phyloP scores from a whole-genome alignment of 2,329 filamentous ascomycete species.

The Arthroderma uncinatum region DNA sequence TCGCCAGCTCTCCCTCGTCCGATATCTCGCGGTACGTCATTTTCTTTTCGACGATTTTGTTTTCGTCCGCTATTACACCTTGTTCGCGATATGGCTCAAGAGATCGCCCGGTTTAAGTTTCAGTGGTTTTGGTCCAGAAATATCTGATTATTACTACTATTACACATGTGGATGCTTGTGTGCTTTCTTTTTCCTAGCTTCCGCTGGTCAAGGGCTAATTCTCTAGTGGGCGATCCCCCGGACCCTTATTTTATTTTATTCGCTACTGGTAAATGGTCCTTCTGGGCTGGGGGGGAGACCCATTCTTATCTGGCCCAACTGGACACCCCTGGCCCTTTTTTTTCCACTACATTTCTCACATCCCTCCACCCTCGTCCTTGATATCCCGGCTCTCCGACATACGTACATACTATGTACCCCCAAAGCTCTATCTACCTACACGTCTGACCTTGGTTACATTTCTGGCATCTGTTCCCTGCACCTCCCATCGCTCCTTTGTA shows the following conservation, averaged over 20 bases:
- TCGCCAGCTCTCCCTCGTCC: neutral
- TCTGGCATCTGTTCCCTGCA: slow-evolving; percentile 1
- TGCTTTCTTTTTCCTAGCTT: slow-evolving; percentile 13
- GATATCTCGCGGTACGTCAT: neutral
- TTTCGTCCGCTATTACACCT: neutral
- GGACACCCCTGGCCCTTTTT: neutral
- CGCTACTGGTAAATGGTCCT: slow-evolving; percentile 1
- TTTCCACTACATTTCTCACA: neutral
- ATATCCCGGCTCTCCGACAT: slow-evolving; percentile 6
- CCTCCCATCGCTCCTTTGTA: neutral
- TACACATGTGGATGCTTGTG: neutral
- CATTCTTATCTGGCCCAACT: slow-evolving; percentile 5
- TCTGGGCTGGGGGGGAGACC: neutral
- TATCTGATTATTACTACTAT: neutral
- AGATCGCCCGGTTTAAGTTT: neutral
- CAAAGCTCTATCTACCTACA: neutral
- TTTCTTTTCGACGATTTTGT: neutral
- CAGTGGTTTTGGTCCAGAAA: neutral
- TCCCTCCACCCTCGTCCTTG: neutral
- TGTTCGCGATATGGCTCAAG: neutral
- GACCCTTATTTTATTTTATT: slow-evolving; percentile 5
- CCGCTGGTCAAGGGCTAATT: slow-evolving; percentile 13
- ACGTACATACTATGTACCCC: neutral
- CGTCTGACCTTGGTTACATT: neutral
- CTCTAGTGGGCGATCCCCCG: slow-evolving; percentile 11